These are phyloP conservation scores for Pseudocercospora fijiensis DNA, from an alignment of 2,329 filamentous ascomycete genomes.

Conservation along the genomic window DNA sequence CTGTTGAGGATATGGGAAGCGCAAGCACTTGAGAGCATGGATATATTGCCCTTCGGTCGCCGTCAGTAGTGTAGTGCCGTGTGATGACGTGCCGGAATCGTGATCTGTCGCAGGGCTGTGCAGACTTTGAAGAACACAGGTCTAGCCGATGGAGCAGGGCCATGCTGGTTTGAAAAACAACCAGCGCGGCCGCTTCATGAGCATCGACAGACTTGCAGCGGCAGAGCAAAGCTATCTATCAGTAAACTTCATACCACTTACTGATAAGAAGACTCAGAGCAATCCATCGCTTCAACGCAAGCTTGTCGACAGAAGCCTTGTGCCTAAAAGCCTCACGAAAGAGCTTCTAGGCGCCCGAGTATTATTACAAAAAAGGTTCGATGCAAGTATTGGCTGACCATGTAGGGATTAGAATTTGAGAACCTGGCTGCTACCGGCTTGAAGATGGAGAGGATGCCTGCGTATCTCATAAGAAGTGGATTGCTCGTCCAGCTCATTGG, in stretches of 20 bases:
- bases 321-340: background rate
- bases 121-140: background rate
- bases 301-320: background rate
- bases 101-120: constrained; percentile 1
- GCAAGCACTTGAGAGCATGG: constrained; percentile 11
- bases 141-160: background rate
- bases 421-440: constrained; percentile 11
- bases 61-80: background rate
- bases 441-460: constrained; percentile 13
- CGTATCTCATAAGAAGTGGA: constrained; percentile 14
- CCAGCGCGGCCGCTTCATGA: background rate
- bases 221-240: background rate
- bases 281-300: background rate
- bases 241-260: background rate
- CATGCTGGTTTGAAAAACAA: constrained; percentile 1
- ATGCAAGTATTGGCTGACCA: constrained; percentile 7
- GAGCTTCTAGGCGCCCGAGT: background rate
- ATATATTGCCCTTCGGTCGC: background rate
- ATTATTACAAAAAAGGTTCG: constrained; percentile 2
- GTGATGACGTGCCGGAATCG: constrained; percentile 3
- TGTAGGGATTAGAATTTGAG: background rate
- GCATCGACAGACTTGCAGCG: background rate
- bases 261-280: background rate
- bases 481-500: constrained; percentile 6
- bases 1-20: constrained; percentile 55